phyloP scores from a whole-genome alignment of 1,284 basidiomycete species.

The Microbotryomycetes sp. region DNA sequence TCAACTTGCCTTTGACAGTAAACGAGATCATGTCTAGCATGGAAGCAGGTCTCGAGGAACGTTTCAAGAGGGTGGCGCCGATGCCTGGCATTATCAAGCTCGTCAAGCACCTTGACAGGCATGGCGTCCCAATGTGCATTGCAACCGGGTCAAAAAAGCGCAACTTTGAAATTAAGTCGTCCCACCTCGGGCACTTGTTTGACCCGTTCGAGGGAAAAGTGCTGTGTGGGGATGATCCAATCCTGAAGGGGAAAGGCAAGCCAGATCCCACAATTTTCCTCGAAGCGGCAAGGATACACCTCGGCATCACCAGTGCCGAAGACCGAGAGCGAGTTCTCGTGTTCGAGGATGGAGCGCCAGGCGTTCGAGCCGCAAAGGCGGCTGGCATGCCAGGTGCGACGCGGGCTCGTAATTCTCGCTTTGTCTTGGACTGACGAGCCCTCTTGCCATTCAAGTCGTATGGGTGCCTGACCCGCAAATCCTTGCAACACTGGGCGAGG shows the following conservation, averaged over 20 bases:
- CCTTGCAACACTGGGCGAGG: slow-evolving; percentile 14
- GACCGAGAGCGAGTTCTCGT: slow-evolving; percentile 24
- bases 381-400: slow-evolving; percentile 34
- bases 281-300: slow-evolving; percentile 30
- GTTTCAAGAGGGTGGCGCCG: slow-evolving; percentile 20
- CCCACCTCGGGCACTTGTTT: slow-evolving; percentile 29
- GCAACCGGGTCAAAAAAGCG: slow-evolving; percentile 32
- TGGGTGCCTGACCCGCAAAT: slow-evolving; percentile 34
- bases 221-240: slow-evolving; percentile 25
- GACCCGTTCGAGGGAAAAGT: slow-evolving; percentile 12
- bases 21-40: slow-evolving; percentile 12
- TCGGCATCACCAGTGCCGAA: slow-evolving; percentile 25
- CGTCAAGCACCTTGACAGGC: slow-evolving; percentile 31
- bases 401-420: neutral
- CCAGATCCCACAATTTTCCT: slow-evolving; percentile 34
- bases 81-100: slow-evolving; percentile 34
- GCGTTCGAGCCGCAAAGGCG: slow-evolving; percentile 31
- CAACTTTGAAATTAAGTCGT: slow-evolving; percentile 32
- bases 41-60: slow-evolving; percentile 1
- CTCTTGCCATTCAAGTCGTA: slow-evolving; percentile 25
- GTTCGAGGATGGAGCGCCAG: slow-evolving; percentile 35
- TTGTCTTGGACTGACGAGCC: neutral
- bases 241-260: slow-evolving; percentile 26
- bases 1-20: slow-evolving; percentile 8
- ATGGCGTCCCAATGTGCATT: slow-evolving; percentile 34